Conservation (phyloP, 2,329 filamentous ascomycete species). For the Aspergillus pseudoviridinutans region DNA sequence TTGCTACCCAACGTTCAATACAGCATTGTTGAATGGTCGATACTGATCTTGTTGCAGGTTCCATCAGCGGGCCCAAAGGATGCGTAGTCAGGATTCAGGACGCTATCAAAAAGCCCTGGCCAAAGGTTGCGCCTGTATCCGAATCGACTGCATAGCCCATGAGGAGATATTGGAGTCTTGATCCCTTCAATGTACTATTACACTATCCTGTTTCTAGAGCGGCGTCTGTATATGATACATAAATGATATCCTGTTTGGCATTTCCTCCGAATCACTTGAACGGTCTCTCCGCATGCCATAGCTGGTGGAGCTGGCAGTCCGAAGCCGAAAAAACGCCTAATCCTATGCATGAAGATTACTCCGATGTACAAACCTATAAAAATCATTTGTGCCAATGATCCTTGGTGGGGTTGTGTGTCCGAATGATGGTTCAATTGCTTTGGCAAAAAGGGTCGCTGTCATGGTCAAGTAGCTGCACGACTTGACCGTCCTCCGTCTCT, state of each 20-base stretch:
- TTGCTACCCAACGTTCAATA: not conserved
- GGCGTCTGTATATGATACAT: slow-evolving; percentile 39
- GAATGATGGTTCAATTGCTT: slow-evolving; percentile 36
- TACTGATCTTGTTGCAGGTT: slow-evolving; percentile 40
- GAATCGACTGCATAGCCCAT: slow-evolving; percentile 15
- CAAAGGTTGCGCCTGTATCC: slow-evolving; percentile 38
- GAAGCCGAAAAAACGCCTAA: slow-evolving; percentile 17
- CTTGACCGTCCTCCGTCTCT: slow-evolving; percentile 60
- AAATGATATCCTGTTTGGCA: slow-evolving; percentile 32
- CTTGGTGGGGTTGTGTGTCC: not conserved
- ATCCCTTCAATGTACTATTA: slow-evolving; percentile 35
- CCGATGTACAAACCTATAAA: slow-evolving; percentile 18
- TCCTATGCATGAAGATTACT: slow-evolving; percentile 14
- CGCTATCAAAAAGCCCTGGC: slow-evolving; percentile 81
- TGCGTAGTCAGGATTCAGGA: slow-evolving; percentile 82
- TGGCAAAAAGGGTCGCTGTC: slow-evolving; percentile 65
- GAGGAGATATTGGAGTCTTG: slow-evolving; percentile 5
- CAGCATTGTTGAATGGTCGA: slow-evolving; percentile 7
- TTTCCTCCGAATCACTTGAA: not conserved
- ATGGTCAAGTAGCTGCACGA: slow-evolving; percentile 71
- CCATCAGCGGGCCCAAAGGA: slow-evolving; percentile 83
- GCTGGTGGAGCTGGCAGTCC: not conserved
- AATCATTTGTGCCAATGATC: not conserved
- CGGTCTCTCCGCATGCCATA: not conserved
- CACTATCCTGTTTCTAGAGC: slow-evolving; percentile 33